A percentile compares a stretch with the other conserved stretches of the same genome.
Conservation (phyloP, 768 basidiomycete species). For the Mycena maculata region DNA sequence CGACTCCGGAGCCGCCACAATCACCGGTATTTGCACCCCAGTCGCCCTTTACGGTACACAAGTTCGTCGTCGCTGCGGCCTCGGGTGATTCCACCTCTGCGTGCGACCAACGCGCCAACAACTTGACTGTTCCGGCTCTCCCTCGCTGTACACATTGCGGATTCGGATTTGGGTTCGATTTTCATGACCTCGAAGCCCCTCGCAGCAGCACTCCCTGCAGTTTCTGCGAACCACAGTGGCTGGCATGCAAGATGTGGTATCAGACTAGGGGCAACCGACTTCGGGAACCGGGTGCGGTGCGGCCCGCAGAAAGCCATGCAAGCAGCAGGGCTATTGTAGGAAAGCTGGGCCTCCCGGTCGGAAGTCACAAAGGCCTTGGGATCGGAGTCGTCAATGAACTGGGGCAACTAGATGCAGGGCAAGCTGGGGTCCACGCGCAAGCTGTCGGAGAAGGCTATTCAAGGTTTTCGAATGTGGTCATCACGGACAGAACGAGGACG, state of each 20-base stretch:
- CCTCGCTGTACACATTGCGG: constrained; percentile 36
- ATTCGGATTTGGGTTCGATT: constrained; percentile 32
- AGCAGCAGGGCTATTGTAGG: constrained; percentile 26
- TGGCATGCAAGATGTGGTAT: constrained; percentile 38
- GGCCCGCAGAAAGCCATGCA: constrained; percentile 29
- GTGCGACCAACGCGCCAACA: not conserved
- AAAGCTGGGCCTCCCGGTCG: constrained; percentile 26
- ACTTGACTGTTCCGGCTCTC: constrained; percentile 28
- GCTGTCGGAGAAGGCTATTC: constrained; percentile 22
- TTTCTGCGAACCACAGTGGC: constrained; percentile 36
- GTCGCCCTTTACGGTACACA: constrained; percentile 27
- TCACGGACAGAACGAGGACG: constrained; percentile 29
- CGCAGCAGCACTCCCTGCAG: constrained; percentile 27
- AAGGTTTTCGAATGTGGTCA: constrained; percentile 32
- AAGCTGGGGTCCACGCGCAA: not conserved
- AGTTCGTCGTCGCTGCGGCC: constrained; percentile 19
- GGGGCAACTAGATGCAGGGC: constrained; percentile 13
- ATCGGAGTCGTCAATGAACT: constrained; percentile 27
- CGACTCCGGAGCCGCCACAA: constrained; percentile 45
- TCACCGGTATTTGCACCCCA: constrained; percentile 34
- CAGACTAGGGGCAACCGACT: constrained; percentile 21
- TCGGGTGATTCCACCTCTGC: not conserved
- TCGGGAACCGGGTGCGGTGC: constrained; percentile 22
- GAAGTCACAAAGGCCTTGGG: constrained; percentile 30
- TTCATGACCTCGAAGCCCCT: constrained; percentile 30